phyloP scores from a whole-genome alignment of 2,329 filamentous ascomycete species.

The Ophiostoma pallidulum region DNA sequence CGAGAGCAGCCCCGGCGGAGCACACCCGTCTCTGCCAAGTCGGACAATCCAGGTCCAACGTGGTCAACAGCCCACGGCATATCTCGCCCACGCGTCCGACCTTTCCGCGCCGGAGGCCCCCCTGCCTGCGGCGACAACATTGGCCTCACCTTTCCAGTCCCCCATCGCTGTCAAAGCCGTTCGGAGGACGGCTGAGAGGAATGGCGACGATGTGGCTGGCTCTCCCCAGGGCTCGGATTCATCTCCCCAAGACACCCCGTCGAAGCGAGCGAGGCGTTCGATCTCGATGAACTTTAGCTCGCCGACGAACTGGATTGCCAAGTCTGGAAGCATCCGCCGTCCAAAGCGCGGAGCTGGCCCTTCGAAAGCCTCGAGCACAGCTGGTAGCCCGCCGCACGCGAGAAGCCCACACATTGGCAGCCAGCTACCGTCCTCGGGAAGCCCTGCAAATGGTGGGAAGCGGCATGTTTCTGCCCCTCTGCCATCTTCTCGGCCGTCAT shows the following conservation, averaged over 20 bases:
- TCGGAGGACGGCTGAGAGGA: background rate
- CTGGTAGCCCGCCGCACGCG: too few relatives aligned
- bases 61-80: constrained; percentile 22
- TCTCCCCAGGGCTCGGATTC: background rate
- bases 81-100: constrained; percentile 27
- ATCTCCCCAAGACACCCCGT: constrained; percentile 31
- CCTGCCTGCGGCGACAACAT: background rate
- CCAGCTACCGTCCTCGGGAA: constrained; percentile 21
- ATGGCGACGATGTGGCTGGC: background rate
- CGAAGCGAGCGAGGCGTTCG: constrained; percentile 41
- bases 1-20: constrained; percentile 22
- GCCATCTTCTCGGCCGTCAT: constrained; percentile 15
- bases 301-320: constrained; percentile 46
- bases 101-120: constrained; percentile 17
- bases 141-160: constrained; percentile 6
- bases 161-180: background rate
- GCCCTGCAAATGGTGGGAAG: constrained; percentile 28
- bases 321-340: constrained; percentile 46
- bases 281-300: constrained; percentile 52
- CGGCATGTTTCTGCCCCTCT: constrained; percentile 45
- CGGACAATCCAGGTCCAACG: constrained; percentile 22
- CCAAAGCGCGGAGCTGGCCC: constrained; percentile 36
- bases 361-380: background rate
- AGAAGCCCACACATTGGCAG: constrained; percentile 1
- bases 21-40: constrained; percentile 22